Percentiles rank a stretch among this genome's conserved stretches.
These are phyloP conservation scores for Fomitopsis serialis DNA, from an alignment of 768 basidiomycete species.

Conservation along the genomic window DNA sequence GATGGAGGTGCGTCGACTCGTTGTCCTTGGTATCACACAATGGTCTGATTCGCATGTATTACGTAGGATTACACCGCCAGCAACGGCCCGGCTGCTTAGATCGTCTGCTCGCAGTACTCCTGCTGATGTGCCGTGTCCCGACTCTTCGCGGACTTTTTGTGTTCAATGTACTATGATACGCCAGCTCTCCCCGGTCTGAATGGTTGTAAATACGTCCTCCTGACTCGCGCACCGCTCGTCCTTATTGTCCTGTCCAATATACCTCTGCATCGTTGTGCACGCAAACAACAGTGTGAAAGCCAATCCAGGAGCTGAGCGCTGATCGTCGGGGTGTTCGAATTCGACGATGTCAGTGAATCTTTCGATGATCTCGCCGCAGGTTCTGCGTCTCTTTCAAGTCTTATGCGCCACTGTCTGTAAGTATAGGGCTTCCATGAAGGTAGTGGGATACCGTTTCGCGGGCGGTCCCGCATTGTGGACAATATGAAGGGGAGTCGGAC, in stretches of 20 bases:
- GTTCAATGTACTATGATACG: conserved; percentile 3
- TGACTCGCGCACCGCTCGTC: not conserved
- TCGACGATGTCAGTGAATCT: no score
- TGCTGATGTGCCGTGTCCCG: not conserved
- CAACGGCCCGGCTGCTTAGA: conserved; percentile 9
- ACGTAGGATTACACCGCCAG: conserved; percentile 16
- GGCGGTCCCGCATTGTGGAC: no score
- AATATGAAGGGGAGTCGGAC: no score
- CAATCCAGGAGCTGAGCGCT: no score
- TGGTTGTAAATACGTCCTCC: conserved; percentile 1
- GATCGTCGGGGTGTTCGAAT: no score
- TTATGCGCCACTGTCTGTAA: no score
- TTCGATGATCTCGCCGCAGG: no score
- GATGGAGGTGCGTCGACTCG: conserved; percentile 73
- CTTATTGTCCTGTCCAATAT: conserved; percentile 3
- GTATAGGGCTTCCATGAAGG: no score
- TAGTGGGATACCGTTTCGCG: no score
- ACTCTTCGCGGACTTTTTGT: not conserved
- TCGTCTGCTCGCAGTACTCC: not conserved
- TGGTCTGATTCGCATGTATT: not conserved
- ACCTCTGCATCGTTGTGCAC: not conserved
- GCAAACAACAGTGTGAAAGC: not conserved
- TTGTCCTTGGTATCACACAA: no score
- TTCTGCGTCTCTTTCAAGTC: no score
- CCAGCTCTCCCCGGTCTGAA: not conserved